Conservation (phyloP, 2,329 filamentous ascomycete species). For the Colletotrichum nymphaeae region DNA sequence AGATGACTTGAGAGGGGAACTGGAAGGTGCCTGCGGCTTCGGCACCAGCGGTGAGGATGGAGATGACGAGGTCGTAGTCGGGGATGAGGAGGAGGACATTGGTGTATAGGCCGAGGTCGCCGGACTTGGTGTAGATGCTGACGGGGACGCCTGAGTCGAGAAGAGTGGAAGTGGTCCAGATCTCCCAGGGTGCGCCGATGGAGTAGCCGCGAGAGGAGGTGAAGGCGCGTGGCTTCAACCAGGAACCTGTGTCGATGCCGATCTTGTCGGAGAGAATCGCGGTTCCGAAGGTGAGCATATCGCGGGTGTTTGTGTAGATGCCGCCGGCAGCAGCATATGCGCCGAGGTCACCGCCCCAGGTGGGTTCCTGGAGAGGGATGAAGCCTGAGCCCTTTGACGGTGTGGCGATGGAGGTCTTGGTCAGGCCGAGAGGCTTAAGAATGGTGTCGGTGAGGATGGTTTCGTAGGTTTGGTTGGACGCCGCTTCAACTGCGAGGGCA, state of each 20-base stretch:
- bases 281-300: conserved; percentile 53
- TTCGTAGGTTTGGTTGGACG: conserved; percentile 37
- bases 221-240: conserved; percentile 57
- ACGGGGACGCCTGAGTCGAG: conserved; percentile 44
- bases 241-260: conserved; percentile 53
- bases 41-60: conserved; percentile 50
- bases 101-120: conserved; percentile 46
- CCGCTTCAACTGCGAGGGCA: conserved; percentile 38
- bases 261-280: conserved; percentile 55
- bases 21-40: conserved; percentile 40
- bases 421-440: conserved; percentile 54
- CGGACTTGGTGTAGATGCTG: conserved; percentile 48
- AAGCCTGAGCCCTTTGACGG: conserved; percentile 48
- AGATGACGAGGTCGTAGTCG: conserved; percentile 48
- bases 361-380: conserved; percentile 48
- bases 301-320: conserved; percentile 54
- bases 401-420: conserved; percentile 49
- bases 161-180: conserved; percentile 44
- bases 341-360: conserved; percentile 49
- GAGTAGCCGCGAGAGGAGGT: conserved; percentile 51
- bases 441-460: conserved; percentile 50
- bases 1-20: conserved; percentile 40
- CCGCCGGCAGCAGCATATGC: conserved; percentile 52
- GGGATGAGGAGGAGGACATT: conserved; percentile 49
- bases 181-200: conserved; percentile 50